A percentile compares a stretch with the other conserved stretches of the same genome.
Conservation (phyloP, 2,329 filamentous ascomycete genomes). For the Aulographum hederae region DNA sequence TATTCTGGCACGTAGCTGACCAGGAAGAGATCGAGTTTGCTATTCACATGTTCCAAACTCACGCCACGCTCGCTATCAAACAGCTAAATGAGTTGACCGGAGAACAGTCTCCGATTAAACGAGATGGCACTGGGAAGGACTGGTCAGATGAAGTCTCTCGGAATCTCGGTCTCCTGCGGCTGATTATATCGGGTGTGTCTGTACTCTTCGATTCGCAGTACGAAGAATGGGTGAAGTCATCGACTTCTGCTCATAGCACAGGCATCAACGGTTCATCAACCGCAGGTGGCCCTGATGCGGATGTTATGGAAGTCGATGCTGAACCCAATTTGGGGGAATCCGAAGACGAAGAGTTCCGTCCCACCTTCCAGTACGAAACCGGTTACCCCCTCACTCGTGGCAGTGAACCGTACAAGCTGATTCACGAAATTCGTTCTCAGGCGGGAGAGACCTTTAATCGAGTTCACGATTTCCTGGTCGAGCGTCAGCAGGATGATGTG, state of each 20-base stretch:
- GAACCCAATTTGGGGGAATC: slow-evolving; percentile 37
- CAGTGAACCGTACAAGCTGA: slow-evolving; percentile 48
- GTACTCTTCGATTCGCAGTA: slow-evolving; percentile 59
- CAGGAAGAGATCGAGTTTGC: slow-evolving; percentile 73
- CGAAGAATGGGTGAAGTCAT: background rate
- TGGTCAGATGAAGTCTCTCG: slow-evolving; percentile 96
- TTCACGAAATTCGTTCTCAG: slow-evolving; percentile 66
- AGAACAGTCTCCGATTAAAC: slow-evolving; percentile 62
- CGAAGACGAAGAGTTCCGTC: slow-evolving; percentile 67
- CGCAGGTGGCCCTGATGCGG: slow-evolving; percentile 22
- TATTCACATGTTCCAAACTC: slow-evolving; percentile 70
- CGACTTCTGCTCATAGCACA: background rate
- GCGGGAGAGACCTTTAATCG: slow-evolving; percentile 65
- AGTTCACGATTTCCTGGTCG: slow-evolving; percentile 67
- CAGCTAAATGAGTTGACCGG: slow-evolving; percentile 66
- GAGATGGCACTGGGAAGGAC: slow-evolving; percentile 91
- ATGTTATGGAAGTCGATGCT: slow-evolving; percentile 26
- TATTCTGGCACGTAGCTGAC: slow-evolving; percentile 80
- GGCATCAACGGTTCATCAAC: slow-evolving; percentile 10
- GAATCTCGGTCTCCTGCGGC: slow-evolving; percentile 68
- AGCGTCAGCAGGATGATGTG: slow-evolving; percentile 86
- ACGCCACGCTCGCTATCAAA: slow-evolving; percentile 58
- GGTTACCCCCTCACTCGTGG: slow-evolving; percentile 59
- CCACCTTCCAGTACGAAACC: slow-evolving; percentile 73
- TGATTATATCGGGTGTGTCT: slow-evolving; percentile 82